Evolutionary conservation across 148 eudicot genomes (phyloP).

Genomic region (Chenopodium album): DNA sequence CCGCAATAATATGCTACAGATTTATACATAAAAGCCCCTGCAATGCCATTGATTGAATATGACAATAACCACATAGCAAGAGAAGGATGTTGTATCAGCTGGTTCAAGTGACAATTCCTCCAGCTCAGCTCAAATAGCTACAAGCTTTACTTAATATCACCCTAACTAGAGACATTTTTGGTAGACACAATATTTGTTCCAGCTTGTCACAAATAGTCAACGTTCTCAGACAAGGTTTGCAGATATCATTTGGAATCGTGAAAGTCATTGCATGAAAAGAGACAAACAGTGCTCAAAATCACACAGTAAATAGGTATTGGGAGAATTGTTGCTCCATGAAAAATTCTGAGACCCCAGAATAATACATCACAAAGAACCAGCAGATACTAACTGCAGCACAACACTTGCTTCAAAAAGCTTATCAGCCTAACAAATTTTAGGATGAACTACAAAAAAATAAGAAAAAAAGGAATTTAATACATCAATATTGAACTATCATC

Average conservation of each 20-base stretch:
- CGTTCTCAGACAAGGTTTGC: neutral
- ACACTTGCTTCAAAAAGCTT: neutral
- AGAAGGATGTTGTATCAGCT: neutral
- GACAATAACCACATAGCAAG: conserved; percentile 1
- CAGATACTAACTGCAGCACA: conserved; percentile 1
- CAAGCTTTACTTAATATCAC: neutral
- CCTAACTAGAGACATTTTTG: neutral
- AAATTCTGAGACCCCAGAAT: neutral
- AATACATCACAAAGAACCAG: neutral
- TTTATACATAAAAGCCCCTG: neutral
- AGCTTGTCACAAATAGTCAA: neutral
- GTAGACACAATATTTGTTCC: neutral
- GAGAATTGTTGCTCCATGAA: neutral
- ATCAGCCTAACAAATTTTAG: neutral
- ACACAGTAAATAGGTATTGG: neutral
- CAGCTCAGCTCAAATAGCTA: conserved; percentile 11
- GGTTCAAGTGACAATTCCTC: neutral
- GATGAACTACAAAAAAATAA: neutral
- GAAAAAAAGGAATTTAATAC: neutral
- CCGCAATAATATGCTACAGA: neutral
- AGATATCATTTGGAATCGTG: neutral
- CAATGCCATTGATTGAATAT: neutral
- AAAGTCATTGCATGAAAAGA: neutral
- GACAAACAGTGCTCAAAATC: neutral
- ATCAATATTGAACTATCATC: neutral